Evolutionary conservation across 129 eudicot species (phyloP), one percentile per base, ranked within the genome.

Genomic region (Chrysanthemum seticuspe): DNA sequence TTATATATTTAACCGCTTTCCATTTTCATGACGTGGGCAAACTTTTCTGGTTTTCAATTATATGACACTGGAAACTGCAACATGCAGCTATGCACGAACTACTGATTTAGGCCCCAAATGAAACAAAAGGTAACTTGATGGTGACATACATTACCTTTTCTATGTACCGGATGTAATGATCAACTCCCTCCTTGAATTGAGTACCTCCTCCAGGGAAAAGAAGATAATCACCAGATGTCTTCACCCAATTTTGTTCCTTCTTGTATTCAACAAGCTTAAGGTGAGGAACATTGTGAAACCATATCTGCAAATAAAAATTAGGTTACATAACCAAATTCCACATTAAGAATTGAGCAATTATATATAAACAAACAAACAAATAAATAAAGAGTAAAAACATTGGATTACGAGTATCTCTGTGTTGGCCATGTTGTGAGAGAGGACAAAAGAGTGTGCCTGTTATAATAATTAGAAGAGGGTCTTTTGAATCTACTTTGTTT

Each of bases 131-230:
- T 56, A 66, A 67, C 19, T 29, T 64, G 45, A 76, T 61, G 10
- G 40, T 54, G 51, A 13, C 3, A 73, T 36, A 65, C 44, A 16
- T 27, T 83, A 94, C 99, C 96, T 88, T 88, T 71, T 90, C 90
- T 36, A 95, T 85, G 74, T 88, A 85, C 18, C 78, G 84, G 68
- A 91, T 86, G 65, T 95, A 95, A 67, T 78, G 85, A 66, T 66
- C 18, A 45, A 95, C 99, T 64, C 99, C 99, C 13, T 86, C 86
- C 76, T 88, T 95, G 62, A 91, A 95, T 67, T 95, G 99, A 63
- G 99, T 95, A 10, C 99, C 99, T 48, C 97, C 97, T 49, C 99
- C 99, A 71, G 97, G 99, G 57, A 95, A 95, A 67, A 85, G 73
- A 74, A 95, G 85, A 83, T 88, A 85, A 66, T 91, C 90, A 53